Percentiles rank a stretch among this genome's conserved stretches.
Conservation (phyloP, 192 early-diverging fungal genomes). For the Podila epigama region DNA sequence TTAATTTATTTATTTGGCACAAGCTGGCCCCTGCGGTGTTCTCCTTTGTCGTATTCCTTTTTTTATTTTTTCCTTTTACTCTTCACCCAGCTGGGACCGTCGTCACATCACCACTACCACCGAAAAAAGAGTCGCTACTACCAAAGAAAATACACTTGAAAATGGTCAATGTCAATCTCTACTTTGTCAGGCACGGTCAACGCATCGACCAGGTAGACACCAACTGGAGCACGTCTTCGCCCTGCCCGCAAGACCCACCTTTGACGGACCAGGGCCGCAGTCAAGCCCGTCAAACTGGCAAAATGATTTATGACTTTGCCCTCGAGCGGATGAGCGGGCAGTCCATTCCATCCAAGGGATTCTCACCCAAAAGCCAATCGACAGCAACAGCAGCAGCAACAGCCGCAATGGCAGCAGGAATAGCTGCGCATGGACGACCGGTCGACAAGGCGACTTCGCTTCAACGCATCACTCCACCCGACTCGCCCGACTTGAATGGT, state of each 20-base stretch:
- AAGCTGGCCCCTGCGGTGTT: too few species aligned
- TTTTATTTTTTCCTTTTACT: neutral
- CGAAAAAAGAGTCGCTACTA: too few species aligned
- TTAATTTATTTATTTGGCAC: too few species aligned
- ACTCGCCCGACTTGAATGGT: conserved; percentile 9
- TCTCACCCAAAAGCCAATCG: neutral
- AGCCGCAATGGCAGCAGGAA: too few species aligned
- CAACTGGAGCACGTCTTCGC: conserved; percentile 30
- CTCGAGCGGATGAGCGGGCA: conserved; percentile 13
- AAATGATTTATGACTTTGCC: conserved; percentile 29
- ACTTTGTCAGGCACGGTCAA: conserved; percentile 50
- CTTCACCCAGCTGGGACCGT: neutral
- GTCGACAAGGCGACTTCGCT: neutral
- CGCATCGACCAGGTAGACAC: conserved; percentile 49
- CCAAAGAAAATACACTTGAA: too few species aligned
- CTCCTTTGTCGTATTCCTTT: neutral
- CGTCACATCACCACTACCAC: too few species aligned
- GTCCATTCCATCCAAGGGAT: neutral
- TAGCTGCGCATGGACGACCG: too few species aligned
- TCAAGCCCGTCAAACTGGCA: conserved; percentile 44
- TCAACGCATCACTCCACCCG: conserved; percentile 34
- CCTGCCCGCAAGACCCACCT: conserved; percentile 49
- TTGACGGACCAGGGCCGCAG: conserved; percentile 37
- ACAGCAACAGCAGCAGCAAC: neutral
- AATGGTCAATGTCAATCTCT: conserved; percentile 41